Conservation (phyloP, 1,139 yeast genomes). For the Yamadazyma songkhlaensis region DNA sequence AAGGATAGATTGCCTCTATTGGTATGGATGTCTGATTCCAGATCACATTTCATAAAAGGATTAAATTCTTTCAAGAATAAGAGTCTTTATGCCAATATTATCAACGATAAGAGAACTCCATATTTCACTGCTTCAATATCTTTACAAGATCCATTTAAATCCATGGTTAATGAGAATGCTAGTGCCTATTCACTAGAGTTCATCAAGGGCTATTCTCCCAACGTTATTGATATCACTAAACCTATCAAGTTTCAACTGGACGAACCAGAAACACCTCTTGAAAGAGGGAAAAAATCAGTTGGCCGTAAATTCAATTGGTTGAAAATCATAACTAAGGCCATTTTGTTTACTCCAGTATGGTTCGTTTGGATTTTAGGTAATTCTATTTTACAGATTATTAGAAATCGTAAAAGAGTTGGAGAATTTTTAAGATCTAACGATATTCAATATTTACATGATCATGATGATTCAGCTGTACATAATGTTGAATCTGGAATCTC, state of each 20-base stretch:
- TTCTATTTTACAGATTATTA: constrained; percentile 40
- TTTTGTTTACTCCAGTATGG: constrained; percentile 55
- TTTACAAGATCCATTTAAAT: constrained; percentile 57
- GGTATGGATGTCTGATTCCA: constrained; percentile 60
- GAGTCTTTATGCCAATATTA: constrained; percentile 67
- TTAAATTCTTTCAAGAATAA: constrained; percentile 49
- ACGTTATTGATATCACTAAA: constrained; percentile 46
- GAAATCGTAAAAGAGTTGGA: constrained; percentile 31
- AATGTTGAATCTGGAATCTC: constrained; percentile 17
- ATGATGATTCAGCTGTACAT: constrained; percentile 10
- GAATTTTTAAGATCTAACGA: constrained; percentile 27
- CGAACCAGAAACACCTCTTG: constrained; percentile 4
- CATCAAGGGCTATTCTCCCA: constrained; percentile 50
- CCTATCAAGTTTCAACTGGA: constrained; percentile 20
- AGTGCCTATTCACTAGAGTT: constrained; percentile 43
- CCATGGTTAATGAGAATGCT: constrained; percentile 36
- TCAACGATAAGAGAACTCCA: constrained; percentile 75
- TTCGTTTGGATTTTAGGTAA: constrained; percentile 44
- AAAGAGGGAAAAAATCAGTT: constrained; percentile 14
- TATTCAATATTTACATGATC: constrained; percentile 29
- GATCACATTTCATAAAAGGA: constrained; percentile 58
- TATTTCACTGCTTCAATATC: constrained; percentile 82
- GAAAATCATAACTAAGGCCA: constrained; percentile 35
- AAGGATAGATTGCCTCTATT: constrained; percentile 46
- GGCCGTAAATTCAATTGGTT: constrained; percentile 46